Base-by-base conservation (phyloP, 176 grass and related monocot genomes). In the bread wheat (Triticum aestivum) region DNA sequence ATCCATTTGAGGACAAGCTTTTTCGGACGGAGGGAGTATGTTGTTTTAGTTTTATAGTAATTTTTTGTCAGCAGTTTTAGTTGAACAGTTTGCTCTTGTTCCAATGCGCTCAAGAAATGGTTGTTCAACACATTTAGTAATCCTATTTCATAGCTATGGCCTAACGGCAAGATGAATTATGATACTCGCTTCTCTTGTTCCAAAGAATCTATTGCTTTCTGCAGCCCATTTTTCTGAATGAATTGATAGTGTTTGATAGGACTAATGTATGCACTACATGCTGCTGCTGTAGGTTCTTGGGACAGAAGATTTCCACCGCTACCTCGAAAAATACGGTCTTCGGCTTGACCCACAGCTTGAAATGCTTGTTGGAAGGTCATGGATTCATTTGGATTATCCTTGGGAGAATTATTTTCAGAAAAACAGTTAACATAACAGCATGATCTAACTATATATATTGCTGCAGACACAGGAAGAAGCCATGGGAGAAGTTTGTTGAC, bases 301-400 rank as follows among this genome's bases (percentile, higher is more conserved):
- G n/a, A 99, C 94, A 63, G 89, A 91, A 79, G 89, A 92, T 80
- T 85, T 99, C 83, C 87, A 88, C 86, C 80, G 81, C 61, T 99
- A 94, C 80, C 94, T 99, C 6, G 69, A 88, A 79, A 99, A 90
- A 87, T 99, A 99, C 14, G 85, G 85, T 47, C 83, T 96, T 17
- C 79, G 94, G 71, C 90, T 96, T 70, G 97, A 99, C 32, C 94
- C 89, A 14, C 90, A 96, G 41, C 77, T 96, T 11, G 88, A 94
- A 85, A 93, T 77, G 82, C 84, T 96, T 70, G 73, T 99, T 88
- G 94, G 97, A 80, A 96, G 94, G 97, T 93, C 29, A 61, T 32
- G 24, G 63, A 51, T 72, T 86, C 21, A 44, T 91, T 67, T 70
- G 17, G 61, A 45, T 80, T 69, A 75, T 75, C 39, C 44, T 51